Conservation (phyloP, 345 rosid species). For the Dipteronia dyeriana region DNA sequence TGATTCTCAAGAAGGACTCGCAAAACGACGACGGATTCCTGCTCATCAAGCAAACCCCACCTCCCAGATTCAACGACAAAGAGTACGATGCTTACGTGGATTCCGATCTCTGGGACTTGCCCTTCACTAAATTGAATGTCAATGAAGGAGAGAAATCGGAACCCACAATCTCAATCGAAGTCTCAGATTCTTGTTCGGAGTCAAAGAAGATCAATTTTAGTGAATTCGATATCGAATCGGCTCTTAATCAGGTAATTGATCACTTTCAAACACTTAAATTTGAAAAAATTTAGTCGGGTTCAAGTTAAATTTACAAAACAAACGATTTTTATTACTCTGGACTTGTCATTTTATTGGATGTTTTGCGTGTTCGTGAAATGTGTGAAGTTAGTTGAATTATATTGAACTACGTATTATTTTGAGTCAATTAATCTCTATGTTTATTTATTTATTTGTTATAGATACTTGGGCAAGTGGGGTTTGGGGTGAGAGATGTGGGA, state of each 20-base stretch:
- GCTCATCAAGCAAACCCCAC: constrained; percentile 61
- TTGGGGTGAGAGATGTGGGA: constrained; percentile 38
- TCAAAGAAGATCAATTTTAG: constrained; percentile 33
- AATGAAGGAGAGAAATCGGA: constrained; percentile 26
- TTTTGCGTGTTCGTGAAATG: neutral
- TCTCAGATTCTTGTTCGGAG: constrained; percentile 35
- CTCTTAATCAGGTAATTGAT: constrained; percentile 46
- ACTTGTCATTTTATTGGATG: neutral
- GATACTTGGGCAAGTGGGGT: constrained; percentile 60
- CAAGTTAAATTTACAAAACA: neutral
- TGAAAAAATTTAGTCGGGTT: neutral
- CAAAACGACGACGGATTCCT: constrained; percentile 44
- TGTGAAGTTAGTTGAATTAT: too few relatives aligned
- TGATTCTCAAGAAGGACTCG: constrained; percentile 41
- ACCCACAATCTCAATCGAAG: constrained; percentile 25
- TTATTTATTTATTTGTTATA: constrained; percentile 23
- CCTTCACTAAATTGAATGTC: constrained; percentile 43
- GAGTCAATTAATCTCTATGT: neutral
- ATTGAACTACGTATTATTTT: neutral
- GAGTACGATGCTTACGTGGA: constrained; percentile 70
- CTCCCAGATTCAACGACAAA: constrained; percentile 54
- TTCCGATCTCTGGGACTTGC: constrained; percentile 89
- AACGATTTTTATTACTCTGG: neutral
- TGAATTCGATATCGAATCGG: constrained; percentile 46
- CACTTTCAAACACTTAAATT: neutral